Conservation (phyloP, 306 rosid species). For the Sindora glabra region DNA sequence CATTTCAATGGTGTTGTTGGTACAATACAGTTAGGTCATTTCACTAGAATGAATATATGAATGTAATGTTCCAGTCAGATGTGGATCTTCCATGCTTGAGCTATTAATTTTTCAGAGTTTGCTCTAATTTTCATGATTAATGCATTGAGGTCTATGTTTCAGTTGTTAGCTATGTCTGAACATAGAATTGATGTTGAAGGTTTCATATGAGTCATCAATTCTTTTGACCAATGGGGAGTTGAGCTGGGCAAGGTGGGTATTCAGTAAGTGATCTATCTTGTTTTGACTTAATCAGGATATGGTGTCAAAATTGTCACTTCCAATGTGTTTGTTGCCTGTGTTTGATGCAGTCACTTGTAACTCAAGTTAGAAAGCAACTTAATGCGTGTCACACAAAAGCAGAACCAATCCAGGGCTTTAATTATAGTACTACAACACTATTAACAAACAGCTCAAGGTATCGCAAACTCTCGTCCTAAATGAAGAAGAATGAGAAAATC, state of each 20-base stretch:
- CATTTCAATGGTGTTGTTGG: not conserved
- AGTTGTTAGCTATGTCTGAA: slow-evolving; percentile 89
- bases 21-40: not conserved
- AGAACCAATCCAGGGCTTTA: slow-evolving; percentile 72
- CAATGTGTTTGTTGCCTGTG: not conserved
- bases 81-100: not conserved
- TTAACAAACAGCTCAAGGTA: slow-evolving; percentile 72
- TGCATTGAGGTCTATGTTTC: slow-evolving; percentile 22
- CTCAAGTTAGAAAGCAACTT: slow-evolving; percentile 90
- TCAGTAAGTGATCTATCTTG: not conserved
- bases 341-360: slow-evolving; percentile 68
- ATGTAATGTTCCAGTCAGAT: not conserved
- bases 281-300: no score
- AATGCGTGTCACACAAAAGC: slow-evolving; percentile 60
- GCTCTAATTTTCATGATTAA: no score
- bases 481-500: no score
- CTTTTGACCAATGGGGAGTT: slow-evolving; percentile 99
- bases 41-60: not conserved
- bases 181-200: slow-evolving; percentile 94
- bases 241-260: slow-evolving; percentile 88
- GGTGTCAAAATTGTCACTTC: no score
- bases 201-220: slow-evolving; percentile 90
- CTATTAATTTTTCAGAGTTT: not conserved
- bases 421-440: slow-evolving; percentile 57
- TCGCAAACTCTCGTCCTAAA: not conserved